A percentile compares a stretch with the other conserved stretches of the same genome.
These are phyloP conservation scores for Fusarium miscanthi DNA, from an alignment of 2,329 filamentous ascomycete species.

Conservation along the genomic window DNA sequence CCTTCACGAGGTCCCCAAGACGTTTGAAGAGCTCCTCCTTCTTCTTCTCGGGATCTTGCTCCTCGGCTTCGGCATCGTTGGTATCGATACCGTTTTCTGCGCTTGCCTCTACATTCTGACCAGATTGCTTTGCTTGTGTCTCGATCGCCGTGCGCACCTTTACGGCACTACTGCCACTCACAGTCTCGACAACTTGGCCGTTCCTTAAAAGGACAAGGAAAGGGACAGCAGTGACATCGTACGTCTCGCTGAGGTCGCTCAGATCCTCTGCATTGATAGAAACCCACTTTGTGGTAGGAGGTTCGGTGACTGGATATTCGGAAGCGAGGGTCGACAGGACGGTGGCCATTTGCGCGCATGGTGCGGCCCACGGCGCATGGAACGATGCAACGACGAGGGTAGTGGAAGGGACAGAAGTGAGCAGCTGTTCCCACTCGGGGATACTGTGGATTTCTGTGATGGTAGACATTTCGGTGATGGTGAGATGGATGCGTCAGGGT, in stretches of 20 bases:
- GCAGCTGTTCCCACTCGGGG: slow-evolving; percentile 76
- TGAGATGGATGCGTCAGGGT: slow-evolving; percentile 6
- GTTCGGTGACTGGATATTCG: slow-evolving; percentile 79
- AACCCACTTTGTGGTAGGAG: slow-evolving; percentile 81
- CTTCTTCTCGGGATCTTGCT: slow-evolving; percentile 66
- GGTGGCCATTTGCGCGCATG: slow-evolving; percentile 92
- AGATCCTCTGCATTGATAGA: slow-evolving; percentile 95
- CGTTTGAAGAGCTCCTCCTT: slow-evolving; percentile 89
- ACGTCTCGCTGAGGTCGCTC: slow-evolving; percentile 88
- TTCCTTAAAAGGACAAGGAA: slow-evolving; percentile 86
- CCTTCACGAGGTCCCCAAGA: slow-evolving; percentile 87
- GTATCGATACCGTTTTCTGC: slow-evolving; percentile 52
- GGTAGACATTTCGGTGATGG: slow-evolving; percentile 70
- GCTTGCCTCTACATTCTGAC: slow-evolving; percentile 50
- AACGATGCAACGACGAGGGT: slow-evolving; percentile 90
- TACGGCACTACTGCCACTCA: slow-evolving; percentile 89
- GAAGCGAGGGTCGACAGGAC: slow-evolving; percentile 87
- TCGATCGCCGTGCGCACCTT: slow-evolving; percentile 90
- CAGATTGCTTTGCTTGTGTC: slow-evolving; percentile 71
- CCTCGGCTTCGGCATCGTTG: slow-evolving; percentile 56
- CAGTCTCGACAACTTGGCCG: slow-evolving; percentile 80
- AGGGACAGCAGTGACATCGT: slow-evolving; percentile 94
- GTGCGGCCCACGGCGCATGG: slow-evolving; percentile 95
- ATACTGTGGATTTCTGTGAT: slow-evolving; percentile 82
- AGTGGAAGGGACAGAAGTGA: slow-evolving; percentile 72